A percentile compares a stretch with the other conserved stretches of the same genome.
Evolutionary conservation across 2,329 filamentous ascomycete genomes (phyloP).

Genomic region (Dothideomycetidae sp.): DNA sequence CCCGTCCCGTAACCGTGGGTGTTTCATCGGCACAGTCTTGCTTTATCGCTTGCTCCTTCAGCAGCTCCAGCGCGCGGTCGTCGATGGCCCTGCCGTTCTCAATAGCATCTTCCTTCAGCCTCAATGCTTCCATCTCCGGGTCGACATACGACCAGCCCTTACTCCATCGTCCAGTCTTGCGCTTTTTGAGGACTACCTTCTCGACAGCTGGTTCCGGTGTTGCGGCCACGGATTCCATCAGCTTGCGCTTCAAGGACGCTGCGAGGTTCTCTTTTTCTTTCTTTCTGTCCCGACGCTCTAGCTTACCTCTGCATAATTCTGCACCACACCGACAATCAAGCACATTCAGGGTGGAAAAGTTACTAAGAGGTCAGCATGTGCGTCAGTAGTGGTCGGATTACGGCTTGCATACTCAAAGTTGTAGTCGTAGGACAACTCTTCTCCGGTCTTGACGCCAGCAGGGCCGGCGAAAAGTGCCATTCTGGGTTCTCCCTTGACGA

Average conservation of each 20-base stretch:
- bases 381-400: slow-evolving; percentile 17
- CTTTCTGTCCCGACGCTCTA: slow-evolving; percentile 38
- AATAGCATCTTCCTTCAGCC: slow-evolving; percentile 10
- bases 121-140: slow-evolving; percentile 8
- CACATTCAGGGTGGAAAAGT: slow-evolving; percentile 47
- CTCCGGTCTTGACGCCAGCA: slow-evolving; percentile 77
- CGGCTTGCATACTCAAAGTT: slow-evolving; percentile 50
- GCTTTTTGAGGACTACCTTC: slow-evolving; percentile 12
- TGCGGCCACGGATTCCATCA: slow-evolving; percentile 6
- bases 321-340: slow-evolving; percentile 48
- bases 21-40: background rate
- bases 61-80: slow-evolving; percentile 2
- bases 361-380: slow-evolving; percentile 15
- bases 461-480: slow-evolving; percentile 96
- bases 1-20: background rate
- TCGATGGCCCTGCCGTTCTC: slow-evolving; percentile 10
- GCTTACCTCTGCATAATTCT: slow-evolving; percentile 43
- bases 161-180: slow-evolving; percentile 11
- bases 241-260: slow-evolving; percentile 10
- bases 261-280: slow-evolving; percentile 11
- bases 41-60: slow-evolving; percentile 3
- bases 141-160: slow-evolving; percentile 13
- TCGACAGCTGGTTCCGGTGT: slow-evolving; percentile 3
- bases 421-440: slow-evolving; percentile 91
- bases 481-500: slow-evolving; percentile 78